phyloP scores from a whole-genome alignment of 1,284 basidiomycete species.

The Peniophora sp. region DNA sequence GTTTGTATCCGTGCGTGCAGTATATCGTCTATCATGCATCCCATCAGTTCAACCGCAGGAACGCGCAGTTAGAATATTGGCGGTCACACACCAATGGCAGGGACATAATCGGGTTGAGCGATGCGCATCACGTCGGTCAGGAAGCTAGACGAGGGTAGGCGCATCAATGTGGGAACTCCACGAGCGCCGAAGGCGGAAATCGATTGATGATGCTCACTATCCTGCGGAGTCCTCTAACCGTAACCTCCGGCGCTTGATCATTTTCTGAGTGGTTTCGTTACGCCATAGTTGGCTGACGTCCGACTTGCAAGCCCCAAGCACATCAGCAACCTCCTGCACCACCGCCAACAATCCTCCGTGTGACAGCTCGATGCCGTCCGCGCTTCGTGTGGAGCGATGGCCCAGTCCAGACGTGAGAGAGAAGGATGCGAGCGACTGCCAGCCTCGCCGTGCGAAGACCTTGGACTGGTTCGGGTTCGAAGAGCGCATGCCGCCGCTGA shows the following conservation, averaged over 20 bases:
- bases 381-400: not conserved
- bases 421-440: slow-evolving; percentile 35
- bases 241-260: slow-evolving; percentile 61
- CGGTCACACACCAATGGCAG: slow-evolving; percentile 50
- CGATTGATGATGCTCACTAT: slow-evolving; percentile 45
- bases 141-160: slow-evolving; percentile 43
- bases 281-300: slow-evolving; percentile 66
- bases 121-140: slow-evolving; percentile 64
- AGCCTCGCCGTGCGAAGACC: slow-evolving; percentile 74
- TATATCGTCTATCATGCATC: slow-evolving; percentile 61
- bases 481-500: slow-evolving; percentile 55
- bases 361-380: not conserved
- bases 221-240: slow-evolving; percentile 79
- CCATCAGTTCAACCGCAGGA: slow-evolving; percentile 13
- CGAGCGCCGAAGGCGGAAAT: not conserved
- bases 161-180: slow-evolving; percentile 2
- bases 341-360: slow-evolving; percentile 33
- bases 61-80: not conserved
- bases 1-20: slow-evolving; percentile 78
- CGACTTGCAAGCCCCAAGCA: slow-evolving; percentile 47
- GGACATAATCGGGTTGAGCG: slow-evolving; percentile 57
- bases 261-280: slow-evolving; percentile 55
- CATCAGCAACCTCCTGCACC: slow-evolving; percentile 49
- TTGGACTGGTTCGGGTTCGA: slow-evolving; percentile 62
- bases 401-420: not conserved